phyloP scores from a whole-genome alignment of 495 filamentous ascomycete species.

The Aspergillus nanangensis region DNA sequence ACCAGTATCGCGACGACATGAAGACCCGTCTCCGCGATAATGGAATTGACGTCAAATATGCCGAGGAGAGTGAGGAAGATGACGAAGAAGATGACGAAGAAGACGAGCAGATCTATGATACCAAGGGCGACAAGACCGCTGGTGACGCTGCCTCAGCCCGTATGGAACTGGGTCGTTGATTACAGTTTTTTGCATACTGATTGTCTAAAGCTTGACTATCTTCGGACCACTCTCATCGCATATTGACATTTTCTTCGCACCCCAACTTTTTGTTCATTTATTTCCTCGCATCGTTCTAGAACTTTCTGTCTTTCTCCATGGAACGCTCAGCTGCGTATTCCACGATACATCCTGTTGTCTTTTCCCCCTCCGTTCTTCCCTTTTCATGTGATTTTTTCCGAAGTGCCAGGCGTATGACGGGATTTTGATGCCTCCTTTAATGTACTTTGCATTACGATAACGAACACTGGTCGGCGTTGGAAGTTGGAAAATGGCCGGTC shows the following conservation, averaged over 20 bases:
- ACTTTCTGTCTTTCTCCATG: no score
- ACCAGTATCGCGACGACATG: constrained; percentile 72
- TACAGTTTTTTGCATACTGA: background rate
- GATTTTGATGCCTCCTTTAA: constrained; percentile 17
- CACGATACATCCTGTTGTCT: no score
- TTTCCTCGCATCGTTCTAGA: no score
- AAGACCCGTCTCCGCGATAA: constrained; percentile 56
- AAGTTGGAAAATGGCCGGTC: constrained; percentile 25
- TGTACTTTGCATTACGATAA: constrained; percentile 20
- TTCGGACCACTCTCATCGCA: no score
- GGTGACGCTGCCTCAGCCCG: constrained; percentile 40
- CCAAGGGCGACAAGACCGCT: constrained; percentile 25
- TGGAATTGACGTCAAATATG: constrained; percentile 52
- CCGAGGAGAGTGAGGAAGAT: constrained; percentile 50
- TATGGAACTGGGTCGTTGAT: constrained; percentile 34
- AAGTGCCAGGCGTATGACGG: constrained; percentile 28
- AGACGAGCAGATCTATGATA: constrained; percentile 22
- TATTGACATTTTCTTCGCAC: no score
- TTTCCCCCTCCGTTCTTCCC: no score
- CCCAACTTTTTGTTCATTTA: no score
- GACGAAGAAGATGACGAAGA: constrained; percentile 48
- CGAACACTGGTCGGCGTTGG: constrained; percentile 23
- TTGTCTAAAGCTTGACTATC: no score
- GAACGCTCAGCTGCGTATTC: no score
- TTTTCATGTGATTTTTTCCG: constrained; percentile 5